Conservation (phyloP, 768 basidiomycete genomes). For the Filobasidium floriforme region DNA sequence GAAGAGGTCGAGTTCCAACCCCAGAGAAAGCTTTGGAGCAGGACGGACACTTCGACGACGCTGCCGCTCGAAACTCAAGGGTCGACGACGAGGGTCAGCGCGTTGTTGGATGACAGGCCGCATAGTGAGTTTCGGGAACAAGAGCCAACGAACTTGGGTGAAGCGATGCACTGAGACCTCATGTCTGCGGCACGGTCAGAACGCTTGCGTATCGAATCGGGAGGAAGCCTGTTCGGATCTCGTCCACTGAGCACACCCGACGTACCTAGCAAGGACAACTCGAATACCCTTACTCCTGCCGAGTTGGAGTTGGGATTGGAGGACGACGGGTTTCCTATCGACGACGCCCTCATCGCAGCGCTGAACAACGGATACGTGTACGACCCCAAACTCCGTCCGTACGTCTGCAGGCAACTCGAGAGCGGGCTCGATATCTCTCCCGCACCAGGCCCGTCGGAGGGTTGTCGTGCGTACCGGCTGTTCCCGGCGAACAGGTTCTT, state of each 20-base stretch:
- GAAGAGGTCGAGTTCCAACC: not conserved
- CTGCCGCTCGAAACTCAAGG: not conserved
- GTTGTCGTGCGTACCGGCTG: slow-evolving; percentile 12
- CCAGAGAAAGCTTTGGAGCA: not conserved
- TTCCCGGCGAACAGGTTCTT: slow-evolving; percentile 14
- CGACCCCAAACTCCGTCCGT: not conserved
- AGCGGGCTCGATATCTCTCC: not conserved
- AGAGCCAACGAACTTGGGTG: too few relatives aligned
- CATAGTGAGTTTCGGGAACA: too few relatives aligned
- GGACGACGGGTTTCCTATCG: not conserved
- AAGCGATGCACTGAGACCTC: too few relatives aligned
- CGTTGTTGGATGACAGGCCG: too few relatives aligned
- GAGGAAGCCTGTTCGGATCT: not conserved
- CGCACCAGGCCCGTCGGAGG: not conserved
- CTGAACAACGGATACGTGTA: not conserved
- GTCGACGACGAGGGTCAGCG: too few relatives aligned
- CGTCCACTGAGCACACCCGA: not conserved
- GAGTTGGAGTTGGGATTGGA: not conserved
- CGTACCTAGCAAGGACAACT: not conserved
- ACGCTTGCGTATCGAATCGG: not conserved
- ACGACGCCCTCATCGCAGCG: not conserved
- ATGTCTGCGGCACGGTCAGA: not conserved
- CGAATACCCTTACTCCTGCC: too few relatives aligned
- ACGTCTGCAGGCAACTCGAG: not conserved
- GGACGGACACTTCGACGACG: not conserved